These are phyloP conservation scores for Cardamine chenopodiifolia DNA, from an alignment of 345 rosid species.

Conservation along the genomic window DNA sequence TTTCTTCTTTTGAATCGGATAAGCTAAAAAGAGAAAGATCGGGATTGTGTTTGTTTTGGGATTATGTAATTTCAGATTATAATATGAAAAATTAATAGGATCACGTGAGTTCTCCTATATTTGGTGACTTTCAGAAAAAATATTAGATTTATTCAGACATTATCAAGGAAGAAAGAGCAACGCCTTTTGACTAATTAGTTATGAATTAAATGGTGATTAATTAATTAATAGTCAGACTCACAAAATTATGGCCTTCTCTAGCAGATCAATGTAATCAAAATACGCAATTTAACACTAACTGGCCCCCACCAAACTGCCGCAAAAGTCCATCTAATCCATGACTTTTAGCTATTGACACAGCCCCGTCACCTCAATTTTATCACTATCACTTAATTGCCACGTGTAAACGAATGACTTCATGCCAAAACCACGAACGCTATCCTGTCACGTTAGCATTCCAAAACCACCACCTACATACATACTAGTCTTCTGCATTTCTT, in stretches of 20 bases:
- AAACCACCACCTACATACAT: constrained; percentile 12
- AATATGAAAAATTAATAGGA: background rate
- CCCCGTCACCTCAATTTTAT: constrained; percentile 17
- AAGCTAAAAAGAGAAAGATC: constrained; percentile 4
- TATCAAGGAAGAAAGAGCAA: background rate
- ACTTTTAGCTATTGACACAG: constrained; percentile 33
- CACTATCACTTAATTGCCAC: background rate
- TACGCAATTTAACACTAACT: constrained; percentile 29
- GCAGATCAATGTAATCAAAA: background rate
- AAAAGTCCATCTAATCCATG: constrained; percentile 23
- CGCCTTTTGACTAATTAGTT: background rate
- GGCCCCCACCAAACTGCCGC: constrained; percentile 29
- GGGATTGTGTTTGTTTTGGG: background rate
- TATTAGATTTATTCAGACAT: constrained; percentile 1
- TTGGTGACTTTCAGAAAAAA: constrained; percentile 18
- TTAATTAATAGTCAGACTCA: constrained; percentile 2
- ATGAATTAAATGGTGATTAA: background rate
- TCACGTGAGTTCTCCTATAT: constrained; percentile 20
- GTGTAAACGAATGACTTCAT: constrained; percentile 2
- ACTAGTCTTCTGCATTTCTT: constrained; percentile 14
- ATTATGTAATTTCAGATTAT: background rate
- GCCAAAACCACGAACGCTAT: background rate
- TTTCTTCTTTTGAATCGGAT: background rate
- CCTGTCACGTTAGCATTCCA: constrained; percentile 32
- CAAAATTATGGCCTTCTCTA: background rate